Conservation (phyloP, 768 basidiomycete genomes). For the Mycena leptocephala region DNA sequence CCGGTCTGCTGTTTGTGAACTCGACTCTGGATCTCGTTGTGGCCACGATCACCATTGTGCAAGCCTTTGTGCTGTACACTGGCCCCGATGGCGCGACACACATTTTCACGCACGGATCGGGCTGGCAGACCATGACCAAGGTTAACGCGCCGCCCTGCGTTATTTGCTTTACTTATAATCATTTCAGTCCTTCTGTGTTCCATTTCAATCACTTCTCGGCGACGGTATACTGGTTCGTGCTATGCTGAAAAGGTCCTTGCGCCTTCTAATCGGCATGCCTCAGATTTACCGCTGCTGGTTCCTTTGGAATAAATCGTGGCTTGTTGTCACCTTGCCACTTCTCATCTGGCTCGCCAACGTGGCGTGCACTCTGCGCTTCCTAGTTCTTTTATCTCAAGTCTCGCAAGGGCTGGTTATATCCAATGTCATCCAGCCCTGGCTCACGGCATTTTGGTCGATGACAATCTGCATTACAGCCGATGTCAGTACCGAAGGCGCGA, state of each 20-base stretch:
- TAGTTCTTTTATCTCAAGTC: neutral
- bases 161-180: neutral
- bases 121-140: constrained; percentile 4
- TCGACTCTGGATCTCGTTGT: neutral
- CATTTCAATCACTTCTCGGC: constrained; percentile 6
- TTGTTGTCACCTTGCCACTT: neutral
- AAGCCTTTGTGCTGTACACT: neutral
- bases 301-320: neutral
- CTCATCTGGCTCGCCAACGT: constrained; percentile 6
- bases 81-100: neutral
- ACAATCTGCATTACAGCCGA: constrained; percentile 12
- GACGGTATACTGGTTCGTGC: constrained; percentile 15
- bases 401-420: neutral
- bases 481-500: too few relatives aligned
- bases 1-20: neutral
- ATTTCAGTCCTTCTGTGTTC: neutral
- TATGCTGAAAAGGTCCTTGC: neutral
- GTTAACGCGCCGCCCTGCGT: neutral
- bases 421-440: neutral
- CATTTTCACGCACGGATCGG: neutral
- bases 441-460: neutral
- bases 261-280: too few relatives aligned
- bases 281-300: constrained; percentile 31
- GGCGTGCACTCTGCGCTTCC: neutral
- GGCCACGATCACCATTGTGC: neutral